A percentile compares a stretch with the other conserved stretches of the same genome.
Conservation (phyloP, 2,329 filamentous ascomycete genomes). For the Alternaria angustiovoidea region DNA sequence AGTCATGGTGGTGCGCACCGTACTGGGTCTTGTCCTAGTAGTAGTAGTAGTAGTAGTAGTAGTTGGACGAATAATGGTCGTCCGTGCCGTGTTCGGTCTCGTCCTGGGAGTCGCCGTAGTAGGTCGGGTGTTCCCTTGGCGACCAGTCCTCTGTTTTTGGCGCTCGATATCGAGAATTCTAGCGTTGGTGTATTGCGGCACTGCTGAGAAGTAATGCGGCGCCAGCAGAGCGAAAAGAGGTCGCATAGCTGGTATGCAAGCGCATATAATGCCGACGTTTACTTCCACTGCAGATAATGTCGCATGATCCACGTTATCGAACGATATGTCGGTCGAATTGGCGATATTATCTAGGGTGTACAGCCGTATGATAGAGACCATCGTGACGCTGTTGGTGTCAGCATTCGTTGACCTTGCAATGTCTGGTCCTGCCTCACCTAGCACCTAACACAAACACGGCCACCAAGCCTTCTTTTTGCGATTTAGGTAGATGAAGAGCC, state of each 20-base stretch:
- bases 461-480: conserved; percentile 48
- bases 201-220: conserved; percentile 46
- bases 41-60: neutral
- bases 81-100: conserved; percentile 14
- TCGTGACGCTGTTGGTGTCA: conserved; percentile 36
- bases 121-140: conserved; percentile 19
- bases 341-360: conserved; percentile 39
- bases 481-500: conserved; percentile 41
- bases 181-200: conserved; percentile 23
- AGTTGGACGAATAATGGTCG: neutral
- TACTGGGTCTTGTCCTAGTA: neutral
- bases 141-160: conserved; percentile 21
- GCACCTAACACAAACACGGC: conserved; percentile 50
- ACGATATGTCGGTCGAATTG: conserved; percentile 41
- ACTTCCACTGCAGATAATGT: conserved; percentile 45
- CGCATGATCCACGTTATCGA: conserved; percentile 43
- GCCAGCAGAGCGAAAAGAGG: conserved; percentile 48
- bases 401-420: neutral
- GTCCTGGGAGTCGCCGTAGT: conserved; percentile 4
- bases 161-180: conserved; percentile 33
- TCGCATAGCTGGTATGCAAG: conserved; percentile 48
- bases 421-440: conserved; percentile 40
- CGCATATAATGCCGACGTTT: conserved; percentile 47
- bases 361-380: conserved; percentile 47
- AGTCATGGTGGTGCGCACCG: neutral